These are phyloP conservation scores for Gliomastix tumulicola DNA, from an alignment of 2,329 filamentous ascomycete genomes.

Conservation along the genomic window DNA sequence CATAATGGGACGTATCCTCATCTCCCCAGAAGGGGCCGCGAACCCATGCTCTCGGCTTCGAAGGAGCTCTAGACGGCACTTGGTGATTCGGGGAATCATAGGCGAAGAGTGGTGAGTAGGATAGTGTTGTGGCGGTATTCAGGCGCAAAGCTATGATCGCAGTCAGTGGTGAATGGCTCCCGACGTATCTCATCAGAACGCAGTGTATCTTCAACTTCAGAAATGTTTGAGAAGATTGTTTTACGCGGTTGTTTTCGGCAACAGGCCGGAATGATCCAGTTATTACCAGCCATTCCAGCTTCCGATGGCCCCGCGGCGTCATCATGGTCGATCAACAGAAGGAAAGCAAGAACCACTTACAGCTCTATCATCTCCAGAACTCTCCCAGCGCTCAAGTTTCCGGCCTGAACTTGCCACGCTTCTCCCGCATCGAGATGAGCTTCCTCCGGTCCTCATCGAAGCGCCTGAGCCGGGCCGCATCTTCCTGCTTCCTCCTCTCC, in stretches of 20 bases:
- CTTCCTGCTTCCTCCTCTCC: slow-evolving; percentile 70
- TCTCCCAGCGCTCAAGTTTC: slow-evolving; percentile 38
- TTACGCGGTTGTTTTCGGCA: slow-evolving; percentile 57
- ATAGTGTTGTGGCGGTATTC: no score
- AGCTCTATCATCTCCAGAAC: background rate
- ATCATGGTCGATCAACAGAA: slow-evolving; percentile 25
- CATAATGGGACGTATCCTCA: no score
- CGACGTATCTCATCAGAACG: no score
- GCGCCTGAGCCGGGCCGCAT: slow-evolving; percentile 58
- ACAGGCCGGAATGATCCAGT: slow-evolving; percentile 20
- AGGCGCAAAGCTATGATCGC: no score
- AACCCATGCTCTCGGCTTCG: no score
- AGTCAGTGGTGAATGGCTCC: no score
- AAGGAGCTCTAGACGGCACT: no score
- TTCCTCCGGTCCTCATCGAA: slow-evolving; percentile 73
- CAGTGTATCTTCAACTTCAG: no score
- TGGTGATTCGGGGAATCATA: no score
- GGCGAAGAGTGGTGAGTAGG: no score
- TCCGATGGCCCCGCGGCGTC: slow-evolving; percentile 49
- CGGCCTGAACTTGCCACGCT: slow-evolving; percentile 54
- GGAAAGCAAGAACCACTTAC: slow-evolving; percentile 2
- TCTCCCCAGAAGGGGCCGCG: no score
- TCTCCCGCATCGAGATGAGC: slow-evolving; percentile 64
- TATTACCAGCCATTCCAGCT: background rate
- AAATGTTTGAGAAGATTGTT: slow-evolving; percentile 59